Base-by-base conservation (phyloP, 2,329 filamentous ascomycete genomes). In the Colletotrichum orbiculare region DNA sequence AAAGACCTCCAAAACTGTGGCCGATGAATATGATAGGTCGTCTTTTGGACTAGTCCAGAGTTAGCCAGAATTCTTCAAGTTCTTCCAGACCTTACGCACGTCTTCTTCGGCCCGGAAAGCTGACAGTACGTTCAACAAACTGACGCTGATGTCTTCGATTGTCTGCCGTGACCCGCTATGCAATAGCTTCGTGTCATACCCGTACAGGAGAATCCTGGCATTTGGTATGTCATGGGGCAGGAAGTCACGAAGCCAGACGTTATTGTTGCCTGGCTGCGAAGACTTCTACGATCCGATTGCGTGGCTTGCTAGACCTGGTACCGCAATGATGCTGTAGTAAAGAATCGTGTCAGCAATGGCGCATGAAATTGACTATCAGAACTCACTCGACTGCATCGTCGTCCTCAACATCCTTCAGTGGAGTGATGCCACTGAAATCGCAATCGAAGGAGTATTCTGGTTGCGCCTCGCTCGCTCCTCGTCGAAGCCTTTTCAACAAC, bases 211-310 rank as follows among this genome's bases (percentile, higher is more conserved):
- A 2, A 75, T 54, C 15, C 73, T 69, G 35, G 62, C 54, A 1
- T 70, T 68, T 2, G 67, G 64, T 6, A 74, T 13, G 10, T 71
- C 69, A 3, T 46, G 7, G 1, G 72, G 70, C 6, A 76, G 70
- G 33, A 64, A 74, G 47, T 76, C 73, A 10, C 73, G 69, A 12
- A 75, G 55, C 74, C 72, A 76, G 50, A 76, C 60, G 4, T 75
- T 59, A 17, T 71, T 48, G 13, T 66, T 67, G 11, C 37, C 55
- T 17, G 60, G 45, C 41, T 43, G 41, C 25, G 60, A 58, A 3
- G 71, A 68, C 60, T 72, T 75, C 70, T 70, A 76, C 4, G 71
- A 73, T 9, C 71, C 70, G 35, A 76, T 54, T 6, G 74, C 62
- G 53, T 76, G 70, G 46, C 73, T 70, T 10, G 56, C 70, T 7